These are phyloP conservation scores for Myxozyma sirexii DNA, from an alignment of 805 yeast genomes.

Conservation along the genomic window DNA sequence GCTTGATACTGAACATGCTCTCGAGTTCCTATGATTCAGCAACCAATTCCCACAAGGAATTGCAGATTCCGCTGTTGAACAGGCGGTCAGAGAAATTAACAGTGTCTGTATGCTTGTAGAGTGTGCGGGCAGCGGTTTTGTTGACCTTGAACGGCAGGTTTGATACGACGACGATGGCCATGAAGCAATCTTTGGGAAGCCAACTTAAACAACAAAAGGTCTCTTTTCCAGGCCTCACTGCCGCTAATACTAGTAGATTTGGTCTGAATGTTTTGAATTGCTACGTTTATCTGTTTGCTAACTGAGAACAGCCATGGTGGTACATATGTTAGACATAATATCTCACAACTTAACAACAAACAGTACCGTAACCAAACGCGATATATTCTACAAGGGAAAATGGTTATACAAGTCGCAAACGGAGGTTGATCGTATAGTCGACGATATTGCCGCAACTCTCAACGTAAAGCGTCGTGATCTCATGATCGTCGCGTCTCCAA, in stretches of 20 bases:
- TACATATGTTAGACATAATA: conserved; percentile 20
- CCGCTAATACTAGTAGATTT: conserved; percentile 1
- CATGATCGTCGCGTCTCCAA: conserved; percentile 44
- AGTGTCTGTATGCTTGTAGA: background rate
- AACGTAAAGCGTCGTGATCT: conserved; percentile 46
- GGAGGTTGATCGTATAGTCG: conserved; percentile 48
- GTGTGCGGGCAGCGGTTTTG: background rate
- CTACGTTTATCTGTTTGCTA: background rate
- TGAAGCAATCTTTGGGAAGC: background rate
- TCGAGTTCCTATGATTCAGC: background rate
- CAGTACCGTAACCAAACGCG: conserved; percentile 50
- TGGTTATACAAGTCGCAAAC: conserved; percentile 52
- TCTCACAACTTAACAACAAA: conserved; percentile 13
- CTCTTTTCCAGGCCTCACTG: conserved; percentile 12
- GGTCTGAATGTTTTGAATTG: background rate
- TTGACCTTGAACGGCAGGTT: background rate
- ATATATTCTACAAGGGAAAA: conserved; percentile 62
- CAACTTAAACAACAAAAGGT: background rate
- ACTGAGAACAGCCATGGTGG: conserved; percentile 11
- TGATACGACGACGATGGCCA: background rate
- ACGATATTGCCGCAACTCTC: conserved; percentile 46
- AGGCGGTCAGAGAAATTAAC: background rate
- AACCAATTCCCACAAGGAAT: background rate
- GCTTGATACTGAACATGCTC: background rate
- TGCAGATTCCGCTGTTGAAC: background rate